Base-by-base conservation (phyloP, 148 eudicot species). In the Oxyria digyna region DNA sequence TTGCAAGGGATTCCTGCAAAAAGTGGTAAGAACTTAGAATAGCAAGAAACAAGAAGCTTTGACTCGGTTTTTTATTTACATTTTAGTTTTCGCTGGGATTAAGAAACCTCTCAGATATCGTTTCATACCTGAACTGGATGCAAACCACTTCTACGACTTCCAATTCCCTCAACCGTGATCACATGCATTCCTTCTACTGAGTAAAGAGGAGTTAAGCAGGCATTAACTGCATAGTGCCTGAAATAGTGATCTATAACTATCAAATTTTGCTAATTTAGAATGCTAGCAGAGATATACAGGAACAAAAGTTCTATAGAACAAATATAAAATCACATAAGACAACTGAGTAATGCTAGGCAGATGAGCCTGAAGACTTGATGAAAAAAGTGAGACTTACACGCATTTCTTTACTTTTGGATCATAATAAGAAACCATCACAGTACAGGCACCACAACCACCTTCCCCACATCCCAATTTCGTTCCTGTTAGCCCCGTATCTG, bases 371-470 rank as follows among this genome's bases (percentile, higher is more conserved):
- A 42, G 18, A 41, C 23, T 35, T 9, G 64, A 38, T 21, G 57
- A 67, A 75, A 59, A 69, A 63, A 69, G 62, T 48, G 75, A 74
- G 54, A 85, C 99, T 77, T 79, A 95, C 99, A 83, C 85, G 75
- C 96, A 88, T 81, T 82, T 91, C 87, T 88, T 87, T 76, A 69
- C 64, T 69, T 75, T 85, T 18, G 74, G 82, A 74, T 91, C 92
- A 45, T 81, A 83, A 62, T 78, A 79, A 55, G 99, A 95, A 69
- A 88, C 79, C 99, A 95, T 95, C 50, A 95, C 97, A 48, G 99
- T 95, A 81, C 99, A 95, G 40, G 99, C 99, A 79, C 99, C 99
- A 78, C 99, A 95, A 70, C 99, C 99, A 66, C 97, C 99, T 85
- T 95, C 97, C 57, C 97, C 99, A 65, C 99, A 95, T 15, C 99